These are phyloP conservation scores for Solanum hybrid DNA, from an alignment of 305 asterid species.

Conservation along the genomic window DNA sequence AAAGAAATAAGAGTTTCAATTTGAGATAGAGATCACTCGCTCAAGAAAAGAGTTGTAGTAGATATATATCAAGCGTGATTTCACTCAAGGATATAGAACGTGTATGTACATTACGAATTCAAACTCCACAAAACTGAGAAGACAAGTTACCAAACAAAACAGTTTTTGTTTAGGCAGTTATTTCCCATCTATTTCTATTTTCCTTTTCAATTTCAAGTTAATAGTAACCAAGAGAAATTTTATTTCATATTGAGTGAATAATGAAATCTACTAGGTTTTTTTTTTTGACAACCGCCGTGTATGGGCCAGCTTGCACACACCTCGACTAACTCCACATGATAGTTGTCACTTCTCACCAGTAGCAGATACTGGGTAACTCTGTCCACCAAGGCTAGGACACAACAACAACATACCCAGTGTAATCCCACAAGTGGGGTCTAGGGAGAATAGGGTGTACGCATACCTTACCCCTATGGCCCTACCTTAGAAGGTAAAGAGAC, in stretches of 20 bases:
- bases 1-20: background rate
- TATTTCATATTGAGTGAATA: no score
- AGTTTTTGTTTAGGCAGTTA: background rate
- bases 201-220: no score
- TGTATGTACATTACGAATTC: background rate
- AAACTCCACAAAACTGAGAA: background rate
- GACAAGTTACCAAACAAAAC: background rate
- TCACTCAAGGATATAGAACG: background rate
- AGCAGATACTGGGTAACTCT: background rate
- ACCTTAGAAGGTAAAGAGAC: background rate
- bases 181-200: no score
- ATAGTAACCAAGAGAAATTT: no score
- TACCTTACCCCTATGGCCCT: background rate
- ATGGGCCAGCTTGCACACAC: background rate
- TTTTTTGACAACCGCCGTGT: background rate
- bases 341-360: background rate
- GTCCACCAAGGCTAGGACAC: background rate
- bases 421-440: background rate
- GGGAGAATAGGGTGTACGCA: background rate
- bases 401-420: background rate
- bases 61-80: background rate
- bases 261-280: no score
- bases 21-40: background rate
- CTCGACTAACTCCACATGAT: background rate
- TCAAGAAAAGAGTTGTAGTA: background rate